Conservation (phyloP, 2,329 filamentous ascomycete genomes). For the Alternaria sp. region DNA sequence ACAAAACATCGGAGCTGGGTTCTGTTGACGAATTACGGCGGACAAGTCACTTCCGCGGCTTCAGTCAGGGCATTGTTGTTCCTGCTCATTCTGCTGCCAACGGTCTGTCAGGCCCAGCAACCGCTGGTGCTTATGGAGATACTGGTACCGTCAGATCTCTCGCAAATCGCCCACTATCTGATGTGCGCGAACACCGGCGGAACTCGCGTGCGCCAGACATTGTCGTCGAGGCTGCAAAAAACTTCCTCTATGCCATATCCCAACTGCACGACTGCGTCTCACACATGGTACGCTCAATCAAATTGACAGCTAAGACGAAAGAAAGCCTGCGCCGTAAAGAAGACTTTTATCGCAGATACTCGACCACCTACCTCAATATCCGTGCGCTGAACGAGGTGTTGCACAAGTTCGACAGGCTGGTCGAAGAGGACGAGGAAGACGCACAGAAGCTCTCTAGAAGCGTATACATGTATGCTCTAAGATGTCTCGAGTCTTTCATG, state of each 20-base stretch:
- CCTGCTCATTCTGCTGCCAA: slow-evolving; percentile 36
- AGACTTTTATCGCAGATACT: slow-evolving; percentile 64
- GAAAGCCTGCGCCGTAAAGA: slow-evolving; percentile 51
- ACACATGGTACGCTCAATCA: slow-evolving; percentile 50
- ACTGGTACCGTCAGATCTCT: slow-evolving; percentile 45
- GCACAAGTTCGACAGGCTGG: slow-evolving; percentile 59
- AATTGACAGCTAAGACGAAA: slow-evolving; percentile 53
- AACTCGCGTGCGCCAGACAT: slow-evolving; percentile 58
- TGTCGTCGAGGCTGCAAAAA: slow-evolving; percentile 64
- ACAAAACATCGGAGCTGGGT: slow-evolving; percentile 64
- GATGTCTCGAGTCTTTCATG: slow-evolving; percentile 49
- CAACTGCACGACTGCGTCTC: slow-evolving; percentile 55
- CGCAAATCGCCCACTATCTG: slow-evolving; percentile 63
- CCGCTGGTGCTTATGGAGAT: slow-evolving; percentile 46
- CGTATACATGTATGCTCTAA: slow-evolving; percentile 46
- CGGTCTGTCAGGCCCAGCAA: slow-evolving; percentile 44
- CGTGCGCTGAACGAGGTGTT: slow-evolving; percentile 65
- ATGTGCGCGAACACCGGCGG: slow-evolving; percentile 65
- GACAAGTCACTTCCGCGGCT: slow-evolving; percentile 64
- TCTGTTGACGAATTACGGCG: slow-evolving; percentile 62
- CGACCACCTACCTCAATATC: slow-evolving; percentile 65
- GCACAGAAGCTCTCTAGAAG: slow-evolving; percentile 48
- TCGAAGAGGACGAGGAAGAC: slow-evolving; percentile 61
- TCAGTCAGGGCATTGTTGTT: slow-evolving; percentile 65
- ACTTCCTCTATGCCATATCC: slow-evolving; percentile 64